Evolutionary conservation across 2,329 filamentous ascomycete genomes (phyloP), one percentile per base, ranked within the genome.

Genomic region (Fusarium paranaense): DNA sequence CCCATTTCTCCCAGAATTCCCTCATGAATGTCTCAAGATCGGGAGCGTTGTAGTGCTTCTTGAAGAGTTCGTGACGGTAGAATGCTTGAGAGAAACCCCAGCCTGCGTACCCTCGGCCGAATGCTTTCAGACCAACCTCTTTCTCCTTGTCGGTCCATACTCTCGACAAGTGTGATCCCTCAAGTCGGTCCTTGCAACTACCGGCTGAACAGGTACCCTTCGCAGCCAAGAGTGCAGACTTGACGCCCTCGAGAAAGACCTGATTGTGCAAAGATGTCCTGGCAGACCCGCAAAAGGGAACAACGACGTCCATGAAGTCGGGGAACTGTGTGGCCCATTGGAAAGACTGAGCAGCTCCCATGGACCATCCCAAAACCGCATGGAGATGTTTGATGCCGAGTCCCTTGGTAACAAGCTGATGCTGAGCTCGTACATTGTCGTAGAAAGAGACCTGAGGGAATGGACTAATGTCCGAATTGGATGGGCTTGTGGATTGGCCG

Each of bases 21-120:
- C 90, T 84, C 86, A 96, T 89, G 71, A 95, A 96, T 62, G 93
- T 90, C 70, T 95, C 93, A 3, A 95, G 85, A 64, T 90, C 85
- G 73, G 90, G 90, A 76, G 88, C 94, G 0, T 92, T 91, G 10
- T 95, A 86, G 1, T 79, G 84, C 2, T 81, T 90, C 79, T 93
- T 89, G 79, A 92, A 92, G n/a, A 94, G 69, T 79, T 87, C 91
- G 74, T 94, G 86, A 1, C 94, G 88, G 77, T 96, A 96, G 78
- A 95, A 96, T 0, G 92, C 88, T 77, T 95, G 93, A 61, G 90
- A 93, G 77, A 96, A 93, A 0, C 94, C 94, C 93, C 91, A 97
- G 1, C 93, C 94, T 1, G 94, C 93, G 81, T 97, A 97, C 0
- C 91, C 93, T 52, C 93, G 87, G 0, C 89, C 93, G 66, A 96